Evolutionary conservation across 2,329 filamentous ascomycete genomes (phyloP).

Genomic region (Xylaria sp.): DNA sequence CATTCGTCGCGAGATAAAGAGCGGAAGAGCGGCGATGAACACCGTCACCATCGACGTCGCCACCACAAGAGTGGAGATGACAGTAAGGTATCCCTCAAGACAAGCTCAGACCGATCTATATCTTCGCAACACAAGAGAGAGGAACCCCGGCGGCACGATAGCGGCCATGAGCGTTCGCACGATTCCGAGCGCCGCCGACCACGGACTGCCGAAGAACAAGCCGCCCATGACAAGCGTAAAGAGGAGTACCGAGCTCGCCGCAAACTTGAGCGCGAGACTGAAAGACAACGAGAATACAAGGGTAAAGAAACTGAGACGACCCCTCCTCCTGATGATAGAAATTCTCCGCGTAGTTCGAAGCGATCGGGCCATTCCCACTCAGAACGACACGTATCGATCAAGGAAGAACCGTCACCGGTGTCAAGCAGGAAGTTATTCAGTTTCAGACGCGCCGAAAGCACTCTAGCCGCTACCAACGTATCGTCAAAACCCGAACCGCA

Average conservation of each 20-base stretch:
- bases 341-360: slow-evolving; percentile 54
- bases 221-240: slow-evolving; percentile 60
- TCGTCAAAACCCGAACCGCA: slow-evolving; percentile 18
- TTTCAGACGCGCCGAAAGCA: slow-evolving; percentile 52
- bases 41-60: slow-evolving; percentile 52
- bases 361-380: slow-evolving; percentile 55
- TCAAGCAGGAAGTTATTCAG: slow-evolving; percentile 55
- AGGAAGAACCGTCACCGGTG: slow-evolving; percentile 45
- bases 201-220: slow-evolving; percentile 60
- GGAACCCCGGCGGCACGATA: slow-evolving; percentile 45
- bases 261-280: slow-evolving; percentile 20
- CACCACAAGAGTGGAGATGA: slow-evolving; percentile 42
- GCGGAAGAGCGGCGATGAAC: slow-evolving; percentile 40
- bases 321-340: slow-evolving; percentile 36
- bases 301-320: slow-evolving; percentile 48
- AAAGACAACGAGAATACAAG: slow-evolving; percentile 47
- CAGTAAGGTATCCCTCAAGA: slow-evolving; percentile 41
- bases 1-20: slow-evolving; percentile 40
- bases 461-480: slow-evolving; percentile 40
- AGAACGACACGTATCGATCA: slow-evolving; percentile 41
- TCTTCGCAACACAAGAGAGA: slow-evolving; percentile 53
- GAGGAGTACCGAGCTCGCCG: slow-evolving; percentile 55
- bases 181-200: slow-evolving; percentile 48
- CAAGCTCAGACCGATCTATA: slow-evolving; percentile 46
- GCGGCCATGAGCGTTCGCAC: slow-evolving; percentile 54